Conservation (phyloP, 2,329 filamentous ascomycete genomes). For the Sarocladiaceae sp. region DNA sequence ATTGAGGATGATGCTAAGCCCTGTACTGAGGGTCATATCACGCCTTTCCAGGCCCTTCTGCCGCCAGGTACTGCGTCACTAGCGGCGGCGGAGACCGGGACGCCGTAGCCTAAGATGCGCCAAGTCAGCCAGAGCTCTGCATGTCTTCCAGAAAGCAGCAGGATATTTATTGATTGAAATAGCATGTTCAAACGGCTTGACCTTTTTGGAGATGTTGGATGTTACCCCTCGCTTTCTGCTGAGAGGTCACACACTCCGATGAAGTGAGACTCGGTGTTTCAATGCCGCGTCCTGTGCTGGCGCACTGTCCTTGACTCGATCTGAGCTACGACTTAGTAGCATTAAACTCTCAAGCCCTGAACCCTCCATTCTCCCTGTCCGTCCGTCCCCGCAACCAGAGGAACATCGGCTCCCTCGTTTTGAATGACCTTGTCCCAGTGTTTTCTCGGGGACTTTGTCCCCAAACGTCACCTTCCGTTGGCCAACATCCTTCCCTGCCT, state of each 20-base stretch:
- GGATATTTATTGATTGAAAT: not conserved
- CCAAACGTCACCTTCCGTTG: not conserved
- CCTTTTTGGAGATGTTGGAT: too few species aligned
- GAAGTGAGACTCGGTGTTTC: too few species aligned
- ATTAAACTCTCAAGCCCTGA: too few species aligned
- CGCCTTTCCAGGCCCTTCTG: not conserved
- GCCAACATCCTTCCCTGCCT: not conserved
- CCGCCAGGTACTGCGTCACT: not conserved
- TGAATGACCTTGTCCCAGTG: not conserved
- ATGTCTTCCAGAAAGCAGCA: not conserved
- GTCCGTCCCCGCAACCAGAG: too few species aligned
- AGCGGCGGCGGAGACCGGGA: constrained; percentile 1
- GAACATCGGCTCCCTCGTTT: too few species aligned
- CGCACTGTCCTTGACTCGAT: too few species aligned
- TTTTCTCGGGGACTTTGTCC: constrained; percentile 3
- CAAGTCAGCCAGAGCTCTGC: not conserved
- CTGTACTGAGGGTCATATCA: not conserved
- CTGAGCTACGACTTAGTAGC: too few species aligned
- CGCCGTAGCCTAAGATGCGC: not conserved
- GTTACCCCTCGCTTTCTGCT: too few species aligned
- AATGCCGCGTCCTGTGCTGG: too few species aligned
- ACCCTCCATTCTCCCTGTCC: too few species aligned
- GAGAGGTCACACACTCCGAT: too few species aligned
- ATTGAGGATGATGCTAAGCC: not conserved
- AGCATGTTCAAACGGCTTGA: not conserved